Evolutionary conservation across 768 basidiomycete genomes (phyloP).

Genomic region (Russula ochroleuca): DNA sequence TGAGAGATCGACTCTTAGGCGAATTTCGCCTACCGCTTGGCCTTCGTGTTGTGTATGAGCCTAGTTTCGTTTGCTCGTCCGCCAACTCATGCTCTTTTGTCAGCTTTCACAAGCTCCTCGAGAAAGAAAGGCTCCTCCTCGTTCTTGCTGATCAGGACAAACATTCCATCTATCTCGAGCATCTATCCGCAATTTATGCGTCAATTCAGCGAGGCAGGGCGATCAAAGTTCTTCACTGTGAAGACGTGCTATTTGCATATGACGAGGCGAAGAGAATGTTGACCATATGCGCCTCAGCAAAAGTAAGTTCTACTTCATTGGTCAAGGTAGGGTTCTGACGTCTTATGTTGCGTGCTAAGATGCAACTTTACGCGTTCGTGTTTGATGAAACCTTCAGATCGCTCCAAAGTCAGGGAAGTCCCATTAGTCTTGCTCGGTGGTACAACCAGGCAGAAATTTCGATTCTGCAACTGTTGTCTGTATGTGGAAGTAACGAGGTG

Average conservation of each 20-base stretch:
- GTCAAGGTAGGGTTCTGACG: background rate
- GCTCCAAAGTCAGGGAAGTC: slow-evolving; percentile 42
- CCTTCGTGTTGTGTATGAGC: too few species aligned
- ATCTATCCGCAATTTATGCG: background rate
- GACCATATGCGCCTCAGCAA: slow-evolving; percentile 43
- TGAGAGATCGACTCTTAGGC: too few species aligned
- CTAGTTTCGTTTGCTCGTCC: too few species aligned
- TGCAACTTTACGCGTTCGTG: slow-evolving; percentile 43
- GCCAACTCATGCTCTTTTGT: too few species aligned
- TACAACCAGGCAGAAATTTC: slow-evolving; percentile 33
- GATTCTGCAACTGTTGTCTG: slow-evolving; percentile 41
- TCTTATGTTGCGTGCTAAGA: slow-evolving; percentile 14
- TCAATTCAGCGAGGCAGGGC: background rate
- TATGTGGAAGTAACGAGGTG: slow-evolving; percentile 50
- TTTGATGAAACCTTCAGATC: slow-evolving; percentile 44
- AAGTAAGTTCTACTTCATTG: slow-evolving; percentile 32
- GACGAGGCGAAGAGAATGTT: slow-evolving; percentile 51
- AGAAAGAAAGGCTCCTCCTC: slow-evolving; percentile 18
- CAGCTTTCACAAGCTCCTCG: slow-evolving; percentile 1
- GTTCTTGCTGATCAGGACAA: slow-evolving; percentile 6
- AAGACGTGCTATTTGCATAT: slow-evolving; percentile 43
- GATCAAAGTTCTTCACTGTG: slow-evolving; percentile 36
- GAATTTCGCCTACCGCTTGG: too few species aligned
- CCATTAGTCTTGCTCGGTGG: slow-evolving; percentile 43
- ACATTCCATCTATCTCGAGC: slow-evolving; percentile 15